These are phyloP conservation scores for Penicillium silybi DNA, from an alignment of 495 filamentous ascomycete genomes.

Conservation along the genomic window DNA sequence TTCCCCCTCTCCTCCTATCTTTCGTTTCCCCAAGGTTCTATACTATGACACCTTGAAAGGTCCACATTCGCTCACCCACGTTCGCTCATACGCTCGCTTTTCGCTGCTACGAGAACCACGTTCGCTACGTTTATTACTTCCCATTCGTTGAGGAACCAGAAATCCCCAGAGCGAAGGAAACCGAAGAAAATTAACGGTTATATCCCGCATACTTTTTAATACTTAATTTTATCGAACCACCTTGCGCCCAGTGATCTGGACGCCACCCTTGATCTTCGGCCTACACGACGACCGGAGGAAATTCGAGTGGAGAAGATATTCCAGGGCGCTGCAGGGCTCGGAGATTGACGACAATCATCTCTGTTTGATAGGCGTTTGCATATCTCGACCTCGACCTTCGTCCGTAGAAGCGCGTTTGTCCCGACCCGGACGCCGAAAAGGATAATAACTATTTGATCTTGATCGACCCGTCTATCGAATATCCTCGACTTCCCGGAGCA, in stretches of 20 bases:
- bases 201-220: conserved; percentile 21
- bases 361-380: neutral
- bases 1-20: conserved; percentile 12
- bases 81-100: conserved; percentile 48
- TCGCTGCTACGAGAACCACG: conserved; percentile 39
- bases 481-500: neutral
- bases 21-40: conserved; percentile 15
- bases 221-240: conserved; percentile 20
- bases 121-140: conserved; percentile 38
- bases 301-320: neutral
- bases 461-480: neutral
- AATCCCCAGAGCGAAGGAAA: conserved; percentile 14
- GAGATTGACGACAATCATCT: neutral
- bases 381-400: neutral
- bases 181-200: conserved; percentile 11
- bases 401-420: neutral
- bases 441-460: neutral
- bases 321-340: neutral
- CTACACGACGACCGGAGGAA: conserved; percentile 1
- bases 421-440: neutral
- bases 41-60: conserved; percentile 36
- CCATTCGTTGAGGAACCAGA: conserved; percentile 10
- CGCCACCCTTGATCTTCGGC: conserved; percentile 5
- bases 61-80: conserved; percentile 42
- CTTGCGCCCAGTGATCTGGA: conserved; percentile 16